Base-by-base conservation (phyloP, 78 protist genomes). In the Isochrysis galbana region DNA sequence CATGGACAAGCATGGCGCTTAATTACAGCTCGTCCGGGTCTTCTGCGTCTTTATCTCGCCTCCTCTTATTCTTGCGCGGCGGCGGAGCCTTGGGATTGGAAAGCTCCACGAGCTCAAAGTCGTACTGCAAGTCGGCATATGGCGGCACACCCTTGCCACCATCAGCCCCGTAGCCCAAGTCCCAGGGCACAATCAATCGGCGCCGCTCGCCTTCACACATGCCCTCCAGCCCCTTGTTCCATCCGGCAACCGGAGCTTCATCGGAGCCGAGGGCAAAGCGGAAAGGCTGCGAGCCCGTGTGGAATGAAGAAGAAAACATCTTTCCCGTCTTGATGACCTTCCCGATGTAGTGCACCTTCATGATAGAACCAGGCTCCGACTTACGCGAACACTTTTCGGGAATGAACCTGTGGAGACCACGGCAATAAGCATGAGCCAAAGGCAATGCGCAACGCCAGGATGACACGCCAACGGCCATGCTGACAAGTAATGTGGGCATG, bases 131-230 rank as follows among this genome's bases (percentile, higher is more conserved):
- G 26, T 77, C 84, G 5, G 84, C 5, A 46, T 39, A 77, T 4
- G 84, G 84, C 21, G 84, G 84, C 23, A 77, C 84, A 22, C 84
- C 84, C 32, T 77, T 77, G 47, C 14, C 22, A 2, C 84, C 84
- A 4, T 36, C 5, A 23, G 3, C 47, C 21, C 84, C 84, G 46
- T 39, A 77, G 0, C 29, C 84, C 46, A 39, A 10, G 21, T 2
- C 5, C 45, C 47, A 39, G 1, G 84, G 84, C 84, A 77, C 84
- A 17, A 77, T 39, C 47, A 77, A 39, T 17, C 84, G 84, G 17
- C 84, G 84, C 32, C 84, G 84, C 47, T 77, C 84, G 44, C 84
- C 84, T 29, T 39, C 84, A 29, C 84, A 77, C 84, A 77, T 77
- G 47, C 46, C 84, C 5, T 17, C 74, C 10, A 61, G 74, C 36